These are phyloP conservation scores for Ogataea zsoltii DNA, from an alignment of 805 yeast species.

Conservation along the genomic window DNA sequence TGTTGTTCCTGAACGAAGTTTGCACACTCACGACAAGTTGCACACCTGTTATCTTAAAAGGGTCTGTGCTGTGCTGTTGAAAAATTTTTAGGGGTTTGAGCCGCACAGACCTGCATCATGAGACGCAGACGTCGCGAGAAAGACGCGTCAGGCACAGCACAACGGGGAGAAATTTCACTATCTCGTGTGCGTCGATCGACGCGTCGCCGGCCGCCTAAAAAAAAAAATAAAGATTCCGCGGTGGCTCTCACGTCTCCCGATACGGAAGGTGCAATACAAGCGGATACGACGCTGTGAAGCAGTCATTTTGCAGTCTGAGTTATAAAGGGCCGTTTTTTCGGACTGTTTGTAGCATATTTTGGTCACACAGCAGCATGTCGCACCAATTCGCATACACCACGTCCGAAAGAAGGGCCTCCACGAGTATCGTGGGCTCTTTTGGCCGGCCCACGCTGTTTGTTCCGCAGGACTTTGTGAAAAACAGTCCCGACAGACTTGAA, in stretches of 20 bases:
- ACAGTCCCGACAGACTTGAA: constrained; percentile 10
- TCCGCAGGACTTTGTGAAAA: constrained; percentile 48
- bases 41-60: constrained; percentile 2
- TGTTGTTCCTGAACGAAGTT: too few relatives aligned
- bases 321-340: too few relatives aligned
- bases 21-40: too few relatives aligned
- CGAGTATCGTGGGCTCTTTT: constrained; percentile 48
- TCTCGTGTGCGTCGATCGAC: constrained; percentile 6
- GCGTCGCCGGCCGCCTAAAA: not conserved
- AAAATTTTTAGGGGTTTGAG: not conserved
- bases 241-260: too few relatives aligned
- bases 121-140: not conserved
- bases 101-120: not conserved
- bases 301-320: too few relatives aligned
- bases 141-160: not conserved
- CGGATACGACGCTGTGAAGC: too few relatives aligned
- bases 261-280: too few relatives aligned
- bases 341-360: too few relatives aligned
- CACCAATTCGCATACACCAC: constrained; percentile 44
- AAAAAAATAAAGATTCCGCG: too few relatives aligned
- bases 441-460: constrained; percentile 53
- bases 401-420: constrained; percentile 49
- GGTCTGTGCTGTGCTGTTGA: constrained; percentile 3
- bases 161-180: too few relatives aligned
- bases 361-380: too few relatives aligned